Evolutionary conservation across 148 eudicot genomes (phyloP).

Genomic region (Pouteria glomerata): DNA sequence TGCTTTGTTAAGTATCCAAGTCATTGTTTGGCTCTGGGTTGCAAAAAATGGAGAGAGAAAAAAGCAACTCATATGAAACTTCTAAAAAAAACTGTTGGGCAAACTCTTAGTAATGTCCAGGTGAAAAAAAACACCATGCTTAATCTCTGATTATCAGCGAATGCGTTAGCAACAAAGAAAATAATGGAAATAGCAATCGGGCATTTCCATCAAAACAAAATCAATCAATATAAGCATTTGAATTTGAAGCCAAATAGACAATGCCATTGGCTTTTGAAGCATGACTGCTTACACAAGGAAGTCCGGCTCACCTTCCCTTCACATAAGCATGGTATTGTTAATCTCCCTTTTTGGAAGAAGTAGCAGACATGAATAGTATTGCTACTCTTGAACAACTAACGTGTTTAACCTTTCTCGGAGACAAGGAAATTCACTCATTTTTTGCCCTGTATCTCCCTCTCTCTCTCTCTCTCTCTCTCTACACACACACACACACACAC

Average conservation of each 20-base stretch:
- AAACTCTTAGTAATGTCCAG: background rate
- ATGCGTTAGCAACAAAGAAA: background rate
- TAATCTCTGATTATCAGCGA: background rate
- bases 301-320: background rate
- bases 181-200: background rate
- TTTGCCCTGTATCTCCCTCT: too few species aligned
- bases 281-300: constrained; percentile 1
- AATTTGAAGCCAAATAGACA: background rate
- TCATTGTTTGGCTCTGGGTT: too few species aligned
- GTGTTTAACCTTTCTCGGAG: too few species aligned
- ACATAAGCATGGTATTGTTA: background rate
- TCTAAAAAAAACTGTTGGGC: background rate
- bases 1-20: too few species aligned
- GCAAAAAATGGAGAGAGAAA: too few species aligned
- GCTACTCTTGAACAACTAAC: too few species aligned
- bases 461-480: too few species aligned
- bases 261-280: constrained; percentile 2
- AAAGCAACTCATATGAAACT: too few species aligned
- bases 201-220: background rate
- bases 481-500: too few species aligned
- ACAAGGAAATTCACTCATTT: too few species aligned
- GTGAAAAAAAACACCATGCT: background rate
- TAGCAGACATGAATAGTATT: too few species aligned
- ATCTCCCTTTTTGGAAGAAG: too few species aligned
- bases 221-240: background rate